Base-by-base conservation (phyloP, 164 flowering plant genomes). In the Saururus chinensis region DNA sequence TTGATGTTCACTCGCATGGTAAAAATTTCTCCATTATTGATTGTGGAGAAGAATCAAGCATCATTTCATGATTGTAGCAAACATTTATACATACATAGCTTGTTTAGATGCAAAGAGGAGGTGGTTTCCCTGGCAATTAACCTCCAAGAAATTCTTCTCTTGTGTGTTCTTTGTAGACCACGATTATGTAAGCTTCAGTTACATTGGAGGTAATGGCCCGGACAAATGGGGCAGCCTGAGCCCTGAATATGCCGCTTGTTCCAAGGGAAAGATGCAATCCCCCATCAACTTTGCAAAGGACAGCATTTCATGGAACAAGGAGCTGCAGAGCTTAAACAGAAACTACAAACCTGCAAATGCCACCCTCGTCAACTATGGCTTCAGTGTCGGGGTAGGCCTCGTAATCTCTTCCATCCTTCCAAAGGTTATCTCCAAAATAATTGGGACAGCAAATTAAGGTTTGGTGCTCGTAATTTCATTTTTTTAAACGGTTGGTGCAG, bases 221-320 rank as follows among this genome's bases (percentile, higher is more conserved):
- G 59, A 59, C 14, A 66, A 73, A 11, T 86, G 88, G 92, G 85
- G 88, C 55, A 71, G 53, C 53, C 56, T 81, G 70, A 66, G 60
- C 22, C 74, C 77, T n/a, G 10, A 41, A 0, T 76, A n/a, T 68
- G 14, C 67, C 1, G 23, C 61, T 0, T 86, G 87, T 64, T 51
- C 75, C 11, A 20, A 21, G 0, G 87, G 92, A 35, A 72, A 68
- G 59, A 12, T 9, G 10, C 92, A 86, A 66, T 82, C 88, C 51
- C 92, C 92, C 0, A 63, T 86, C 12, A 55, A 84, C 70, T 80
- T 86, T 37, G 40, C 35, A 21, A 75, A 63, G 53, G 24, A 60
- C 9, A 1, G 68, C 1, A 56, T 61, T 25, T 59, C 65, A 4
- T 1, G 1, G 10, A 72, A 71, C 64, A 68, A 51, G 0, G 65